phyloP scores from a whole-genome alignment of 345 rosid species.

The Euphorbia lathyris region DNA sequence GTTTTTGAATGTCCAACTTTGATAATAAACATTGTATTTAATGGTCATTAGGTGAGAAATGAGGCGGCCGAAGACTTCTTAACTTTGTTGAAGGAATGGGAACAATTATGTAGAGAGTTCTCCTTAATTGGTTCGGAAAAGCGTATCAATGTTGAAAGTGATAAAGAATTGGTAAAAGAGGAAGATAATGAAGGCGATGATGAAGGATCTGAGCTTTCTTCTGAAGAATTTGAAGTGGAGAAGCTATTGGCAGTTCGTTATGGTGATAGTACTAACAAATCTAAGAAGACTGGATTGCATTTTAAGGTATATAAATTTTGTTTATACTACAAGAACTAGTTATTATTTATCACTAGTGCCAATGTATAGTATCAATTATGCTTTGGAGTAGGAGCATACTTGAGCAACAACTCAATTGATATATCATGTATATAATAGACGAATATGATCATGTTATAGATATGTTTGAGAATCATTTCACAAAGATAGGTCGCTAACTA shows the following conservation, averaged over 20 bases:
- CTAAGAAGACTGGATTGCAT: conserved; percentile 6
- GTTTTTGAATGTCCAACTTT: not conserved
- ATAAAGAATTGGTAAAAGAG: not conserved
- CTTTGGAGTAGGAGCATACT: not conserved
- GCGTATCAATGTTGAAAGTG: conserved; percentile 1
- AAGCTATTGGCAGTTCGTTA: conserved; percentile 15
- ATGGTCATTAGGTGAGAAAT: conserved; percentile 22
- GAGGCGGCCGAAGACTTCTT: conserved; percentile 27
- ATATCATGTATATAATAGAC: too few relatives aligned
- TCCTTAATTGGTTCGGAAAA: not conserved
- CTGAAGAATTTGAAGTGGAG: conserved; percentile 24
- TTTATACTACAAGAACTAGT: not conserved
- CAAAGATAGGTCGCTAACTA: too few relatives aligned
- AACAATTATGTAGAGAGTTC: conserved; percentile 16
- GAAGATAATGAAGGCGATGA: not conserved
- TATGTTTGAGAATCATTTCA: too few relatives aligned
- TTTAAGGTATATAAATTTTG: conserved; percentile 20
- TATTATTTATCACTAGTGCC: not conserved
- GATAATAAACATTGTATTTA: not conserved
- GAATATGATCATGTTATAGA: too few relatives aligned
- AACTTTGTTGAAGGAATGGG: conserved; percentile 23
- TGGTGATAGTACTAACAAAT: conserved; percentile 27
- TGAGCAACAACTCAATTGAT: too few relatives aligned
- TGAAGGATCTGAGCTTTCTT: not conserved
- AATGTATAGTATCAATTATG: not conserved